Percentiles rank a stretch among this genome's conserved stretches.
phyloP scores from a whole-genome alignment of 257 asterid species.

The Solanum sitiens region DNA sequence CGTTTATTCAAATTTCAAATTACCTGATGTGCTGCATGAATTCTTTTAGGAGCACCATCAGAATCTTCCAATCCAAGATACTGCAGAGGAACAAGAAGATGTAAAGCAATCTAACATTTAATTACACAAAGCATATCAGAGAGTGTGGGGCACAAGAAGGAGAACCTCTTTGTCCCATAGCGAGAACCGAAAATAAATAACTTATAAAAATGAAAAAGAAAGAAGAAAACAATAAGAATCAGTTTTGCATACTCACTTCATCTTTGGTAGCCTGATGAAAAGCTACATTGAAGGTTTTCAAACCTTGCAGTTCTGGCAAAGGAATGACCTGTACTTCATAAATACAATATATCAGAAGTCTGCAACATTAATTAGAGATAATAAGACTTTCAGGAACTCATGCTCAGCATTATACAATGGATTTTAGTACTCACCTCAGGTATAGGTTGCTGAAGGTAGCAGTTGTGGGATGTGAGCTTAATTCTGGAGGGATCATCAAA shows the following conservation, averaged over 20 bases:
- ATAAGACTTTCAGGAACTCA: background rate
- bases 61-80: too few species aligned
- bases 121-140: too few species aligned
- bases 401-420: background rate
- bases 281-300: slow-evolving; percentile 86
- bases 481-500: slow-evolving; percentile 84
- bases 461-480: slow-evolving; percentile 92
- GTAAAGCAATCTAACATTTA: too few species aligned
- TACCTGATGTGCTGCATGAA: too few species aligned
- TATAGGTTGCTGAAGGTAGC: slow-evolving; percentile 94
- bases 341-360: slow-evolving; percentile 81
- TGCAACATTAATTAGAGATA: slow-evolving; percentile 8
- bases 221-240: background rate
- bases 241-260: slow-evolving; percentile 39
- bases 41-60: too few species aligned
- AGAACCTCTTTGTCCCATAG: too few species aligned
- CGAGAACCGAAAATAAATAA: background rate
- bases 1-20: too few species aligned
- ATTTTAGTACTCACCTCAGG: slow-evolving; percentile 48
- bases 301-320: slow-evolving; percentile 86
- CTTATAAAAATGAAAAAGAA: background rate
- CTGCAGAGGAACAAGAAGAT: too few species aligned
- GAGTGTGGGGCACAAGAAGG: too few species aligned
- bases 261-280: slow-evolving; percentile 86
- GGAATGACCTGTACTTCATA: slow-evolving; percentile 96